Evolutionary conservation across 1,139 yeast species (phyloP).

Genomic region (Waltiozyma sp.): DNA sequence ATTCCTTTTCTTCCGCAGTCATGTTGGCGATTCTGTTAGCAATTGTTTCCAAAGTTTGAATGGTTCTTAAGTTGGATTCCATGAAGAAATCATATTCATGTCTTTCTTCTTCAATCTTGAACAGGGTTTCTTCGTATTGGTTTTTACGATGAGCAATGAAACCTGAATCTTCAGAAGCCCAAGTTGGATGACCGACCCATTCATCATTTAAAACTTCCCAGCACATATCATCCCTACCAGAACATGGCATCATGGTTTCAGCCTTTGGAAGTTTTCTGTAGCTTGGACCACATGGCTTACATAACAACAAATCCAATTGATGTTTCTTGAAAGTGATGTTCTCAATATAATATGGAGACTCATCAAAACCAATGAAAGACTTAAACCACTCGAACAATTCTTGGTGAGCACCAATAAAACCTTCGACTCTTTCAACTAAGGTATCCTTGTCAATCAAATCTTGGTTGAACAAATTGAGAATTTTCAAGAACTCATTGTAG

Average conservation of each 20-base stretch:
- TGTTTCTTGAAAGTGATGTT: slow-evolving; percentile 84
- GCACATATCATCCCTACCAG: slow-evolving; percentile 98
- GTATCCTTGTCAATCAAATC: slow-evolving; percentile 79
- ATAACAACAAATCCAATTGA: slow-evolving; percentile 74
- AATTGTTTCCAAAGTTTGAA: slow-evolving; percentile 89
- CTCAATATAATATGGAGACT: slow-evolving; percentile 68
- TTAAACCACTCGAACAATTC: slow-evolving; percentile 89
- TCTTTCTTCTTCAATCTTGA: slow-evolving; percentile 94
- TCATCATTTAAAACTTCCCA: slow-evolving; percentile 98
- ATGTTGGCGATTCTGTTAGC: slow-evolving; percentile 90
- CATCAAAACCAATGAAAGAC: slow-evolving; percentile 80
- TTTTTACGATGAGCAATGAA: slow-evolving; percentile 96
- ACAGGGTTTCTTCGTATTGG: slow-evolving; percentile 91
- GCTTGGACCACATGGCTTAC: slow-evolving; percentile 84
- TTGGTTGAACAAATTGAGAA: slow-evolving; percentile 77
- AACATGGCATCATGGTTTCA: slow-evolving; percentile 94
- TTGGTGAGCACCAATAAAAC: slow-evolving; percentile 69
- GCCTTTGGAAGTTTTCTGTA: slow-evolving; percentile 88
- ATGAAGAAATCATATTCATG: slow-evolving; percentile 93
- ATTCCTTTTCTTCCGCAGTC: slow-evolving; percentile 81
- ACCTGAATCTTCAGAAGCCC: slow-evolving; percentile 99
- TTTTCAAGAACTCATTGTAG: slow-evolving; percentile 82
- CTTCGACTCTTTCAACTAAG: slow-evolving; percentile 74
- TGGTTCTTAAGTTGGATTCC: slow-evolving; percentile 90
- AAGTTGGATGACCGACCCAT: slow-evolving; percentile 99